Conservation (phyloP, 2,329 filamentous ascomycete genomes). For the Ophiostoma novo-ulmi region DNA sequence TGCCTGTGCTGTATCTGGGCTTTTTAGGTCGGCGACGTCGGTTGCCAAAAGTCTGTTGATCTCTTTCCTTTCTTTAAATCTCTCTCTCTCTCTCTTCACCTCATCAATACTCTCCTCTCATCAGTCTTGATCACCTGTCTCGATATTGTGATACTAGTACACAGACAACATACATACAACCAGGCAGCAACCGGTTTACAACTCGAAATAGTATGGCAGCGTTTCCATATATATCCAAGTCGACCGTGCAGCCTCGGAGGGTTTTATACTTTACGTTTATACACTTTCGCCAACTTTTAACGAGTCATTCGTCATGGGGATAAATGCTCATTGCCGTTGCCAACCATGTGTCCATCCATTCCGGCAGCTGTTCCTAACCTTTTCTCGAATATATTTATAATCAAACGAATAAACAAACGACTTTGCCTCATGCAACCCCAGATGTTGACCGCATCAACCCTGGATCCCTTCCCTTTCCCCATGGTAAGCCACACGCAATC, state of each 20-base stretch:
- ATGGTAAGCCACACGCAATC: too few species aligned
- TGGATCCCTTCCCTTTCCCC: neutral
- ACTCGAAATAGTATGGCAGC: neutral
- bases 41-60: neutral
- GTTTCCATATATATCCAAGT: neutral
- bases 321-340: too few species aligned
- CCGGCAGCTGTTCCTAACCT: too few species aligned
- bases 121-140: neutral
- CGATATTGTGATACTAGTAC: neutral
- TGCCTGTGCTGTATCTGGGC: too few species aligned
- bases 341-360: too few species aligned
- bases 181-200: neutral
- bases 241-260: neutral
- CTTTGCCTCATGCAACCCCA: neutral
- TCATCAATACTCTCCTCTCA: neutral
- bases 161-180: neutral
- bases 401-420: neutral
- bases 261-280: neutral
- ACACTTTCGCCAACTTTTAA: neutral
- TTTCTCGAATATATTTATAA: neutral
- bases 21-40: too few species aligned
- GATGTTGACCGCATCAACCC: neutral
- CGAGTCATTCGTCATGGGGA: too few species aligned
- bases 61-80: neutral
- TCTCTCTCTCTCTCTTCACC: neutral